Conservation (phyloP, 1,284 basidiomycete genomes). For the Agaricales sp. region DNA sequence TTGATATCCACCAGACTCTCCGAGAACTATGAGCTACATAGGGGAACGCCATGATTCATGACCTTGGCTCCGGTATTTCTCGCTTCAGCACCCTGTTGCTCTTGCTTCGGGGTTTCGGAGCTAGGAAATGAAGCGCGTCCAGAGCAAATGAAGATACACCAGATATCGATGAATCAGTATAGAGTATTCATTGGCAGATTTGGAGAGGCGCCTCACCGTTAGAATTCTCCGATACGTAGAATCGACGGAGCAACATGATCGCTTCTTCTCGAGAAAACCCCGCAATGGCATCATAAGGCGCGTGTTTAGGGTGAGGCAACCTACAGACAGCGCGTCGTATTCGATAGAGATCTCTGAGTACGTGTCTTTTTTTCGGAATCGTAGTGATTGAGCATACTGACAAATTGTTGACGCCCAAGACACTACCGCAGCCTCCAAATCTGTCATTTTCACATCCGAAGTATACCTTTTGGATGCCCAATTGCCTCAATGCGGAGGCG, state of each 20-base stretch:
- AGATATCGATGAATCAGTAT: not conserved
- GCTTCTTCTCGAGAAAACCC: slow-evolving; percentile 89
- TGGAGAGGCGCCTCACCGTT: slow-evolving; percentile 49
- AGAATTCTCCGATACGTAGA: slow-evolving; percentile 92
- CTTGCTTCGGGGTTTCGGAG: not conserved
- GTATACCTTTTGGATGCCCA: slow-evolving; percentile 86
- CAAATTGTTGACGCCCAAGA: slow-evolving; percentile 78
- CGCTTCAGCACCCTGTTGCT: not conserved
- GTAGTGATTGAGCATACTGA: slow-evolving; percentile 25
- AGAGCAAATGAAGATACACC: not conserved
- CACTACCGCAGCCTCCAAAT: slow-evolving; percentile 96
- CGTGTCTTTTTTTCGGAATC: slow-evolving; percentile 5
- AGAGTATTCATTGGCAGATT: too few relatives aligned
- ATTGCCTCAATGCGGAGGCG: slow-evolving; percentile 86
- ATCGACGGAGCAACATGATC: slow-evolving; percentile 88
- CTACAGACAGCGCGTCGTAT: slow-evolving; percentile 22
- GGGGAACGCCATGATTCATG: not conserved
- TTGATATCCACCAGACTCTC: too few relatives aligned
- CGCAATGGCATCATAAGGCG: slow-evolving; percentile 67
- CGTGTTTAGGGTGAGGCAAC: slow-evolving; percentile 58
- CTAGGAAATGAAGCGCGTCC: not conserved
- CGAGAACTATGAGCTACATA: too few relatives aligned
- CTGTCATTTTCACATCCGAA: slow-evolving; percentile 96
- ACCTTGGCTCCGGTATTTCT: not conserved
- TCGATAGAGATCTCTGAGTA: slow-evolving; percentile 7